A percentile compares a stretch with the other conserved stretches of the same genome.
These are phyloP conservation scores for Aspergillus pseudotamarii DNA, from an alignment of 2,329 filamentous ascomycete species.

Conservation along the genomic window DNA sequence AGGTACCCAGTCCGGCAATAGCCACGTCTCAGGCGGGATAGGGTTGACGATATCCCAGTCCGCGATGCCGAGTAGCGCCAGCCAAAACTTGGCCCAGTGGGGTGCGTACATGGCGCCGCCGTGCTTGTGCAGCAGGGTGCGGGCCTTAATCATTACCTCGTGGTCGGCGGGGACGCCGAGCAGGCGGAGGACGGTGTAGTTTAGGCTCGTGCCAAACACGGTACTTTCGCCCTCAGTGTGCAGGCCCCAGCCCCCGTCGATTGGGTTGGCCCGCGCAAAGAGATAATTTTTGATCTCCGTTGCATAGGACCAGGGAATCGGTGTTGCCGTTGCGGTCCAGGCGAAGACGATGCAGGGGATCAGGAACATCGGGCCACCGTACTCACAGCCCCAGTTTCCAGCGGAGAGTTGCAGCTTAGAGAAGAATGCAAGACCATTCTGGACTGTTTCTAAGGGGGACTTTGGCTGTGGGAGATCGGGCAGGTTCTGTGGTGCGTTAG, in stretches of 20 bases:
- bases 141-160: neutral
- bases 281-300: conserved; percentile 7
- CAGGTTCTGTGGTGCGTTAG: neutral
- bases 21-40: conserved; percentile 8
- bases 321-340: conserved; percentile 3
- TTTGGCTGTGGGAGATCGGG: neutral
- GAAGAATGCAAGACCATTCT: neutral
- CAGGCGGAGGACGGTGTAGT: conserved; percentile 11
- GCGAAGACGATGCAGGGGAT: conserved; percentile 6
- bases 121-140: neutral
- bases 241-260: conserved; percentile 12
- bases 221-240: conserved; percentile 4
- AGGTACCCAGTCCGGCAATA: conserved; percentile 11
- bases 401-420: neutral
- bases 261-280: neutral
- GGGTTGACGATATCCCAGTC: conserved; percentile 13
- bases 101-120: conserved; percentile 4
- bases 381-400: conserved; percentile 7
- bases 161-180: conserved; percentile 7
- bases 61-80: conserved; percentile 10
- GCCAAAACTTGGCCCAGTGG: conserved; percentile 17
- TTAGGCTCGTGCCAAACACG: conserved; percentile 7
- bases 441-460: neutral
- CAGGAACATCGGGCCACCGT: conserved; percentile 5
- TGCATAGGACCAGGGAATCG: neutral